Base-by-base conservation (phyloP, 2,329 filamentous ascomycete genomes). In the Huntiella abstrusa region DNA sequence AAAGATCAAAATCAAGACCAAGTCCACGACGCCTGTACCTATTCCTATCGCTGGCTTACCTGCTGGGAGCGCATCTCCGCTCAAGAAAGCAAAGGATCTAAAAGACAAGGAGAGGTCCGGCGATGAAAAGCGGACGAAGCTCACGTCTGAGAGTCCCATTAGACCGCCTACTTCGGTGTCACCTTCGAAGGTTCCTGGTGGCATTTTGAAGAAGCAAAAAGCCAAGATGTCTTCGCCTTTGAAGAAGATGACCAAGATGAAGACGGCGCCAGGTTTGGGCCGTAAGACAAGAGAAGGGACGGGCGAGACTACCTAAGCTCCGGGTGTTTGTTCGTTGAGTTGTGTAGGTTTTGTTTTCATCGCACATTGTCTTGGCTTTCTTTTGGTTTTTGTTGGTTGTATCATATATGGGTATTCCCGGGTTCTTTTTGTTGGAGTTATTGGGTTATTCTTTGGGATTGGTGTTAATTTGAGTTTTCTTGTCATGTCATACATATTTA, bases 71-170 rank as follows among this genome's bases (percentile, higher is more conserved):
- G 41, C 46, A 5, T 34, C 43, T 7, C 33, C 32, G 11, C 19
- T 60, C 7, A 75, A 73, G 57, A 74, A 73, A 59, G 22, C 22
- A 7, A 28, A 28, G 7, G 22, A 28, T 10, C 10, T 28, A 7
- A 28, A 28, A 10, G 70, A 75, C 13, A 73, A 71, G 59, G 70
- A 75, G n/a, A 73, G 70, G 57, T 69, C 75, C 15, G 72, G 71
- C 58, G 41, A 49, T n/a, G 47, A 49, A 15, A 46, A 34, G 61
- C 61, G 39, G 59, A 33, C 60, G 32, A 59, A 62, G 39, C 58
- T 58, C n/a, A 57, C 59, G 17, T 58, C 59, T 43, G 54, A 55
- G 37, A 51, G 56, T 56, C 12, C 46, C 15, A 47, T 51, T 4
- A 43, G 44, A 33, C 46, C 46, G 13, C 39, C 59, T 15, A 68